Conservation (phyloP, 2,329 filamentous ascomycete genomes). For the Coniochaeta sp. region DNA sequence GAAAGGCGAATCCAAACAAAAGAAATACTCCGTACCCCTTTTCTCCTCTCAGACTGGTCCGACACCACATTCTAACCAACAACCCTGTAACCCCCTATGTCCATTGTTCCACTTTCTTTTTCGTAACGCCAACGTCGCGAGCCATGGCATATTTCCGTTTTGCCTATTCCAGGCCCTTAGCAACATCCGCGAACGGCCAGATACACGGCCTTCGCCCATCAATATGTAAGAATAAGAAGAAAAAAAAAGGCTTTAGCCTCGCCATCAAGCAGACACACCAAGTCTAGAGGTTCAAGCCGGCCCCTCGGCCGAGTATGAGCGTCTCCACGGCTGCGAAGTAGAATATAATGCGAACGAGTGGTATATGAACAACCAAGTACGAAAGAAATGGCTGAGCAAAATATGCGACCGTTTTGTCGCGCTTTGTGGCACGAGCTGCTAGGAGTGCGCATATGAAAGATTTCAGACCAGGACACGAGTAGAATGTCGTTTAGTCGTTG, state of each 20-base stretch:
- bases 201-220: background rate
- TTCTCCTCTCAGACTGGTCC: background rate
- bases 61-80: background rate
- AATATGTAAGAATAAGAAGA: no score
- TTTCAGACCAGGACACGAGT: background rate
- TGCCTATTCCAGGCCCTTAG: background rate
- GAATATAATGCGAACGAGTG: background rate
- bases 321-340: background rate
- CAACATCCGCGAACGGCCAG: background rate
- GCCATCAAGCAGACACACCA: background rate
- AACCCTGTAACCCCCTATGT: background rate
- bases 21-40: background rate
- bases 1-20: background rate
- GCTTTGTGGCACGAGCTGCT: background rate
- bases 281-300: background rate
- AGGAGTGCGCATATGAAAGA: background rate
- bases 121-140: background rate
- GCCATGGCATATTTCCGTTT: background rate
- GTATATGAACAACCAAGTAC: background rate
- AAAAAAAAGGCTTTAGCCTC: background rate
- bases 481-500: background rate
- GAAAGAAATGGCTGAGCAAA: background rate
- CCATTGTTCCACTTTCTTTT: background rate
- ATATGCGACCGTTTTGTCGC: background rate
- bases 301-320: background rate